Evolutionary conservation across 495 filamentous ascomycete species (phyloP).

Genomic region (Lindgomyces ingoldianus): DNA sequence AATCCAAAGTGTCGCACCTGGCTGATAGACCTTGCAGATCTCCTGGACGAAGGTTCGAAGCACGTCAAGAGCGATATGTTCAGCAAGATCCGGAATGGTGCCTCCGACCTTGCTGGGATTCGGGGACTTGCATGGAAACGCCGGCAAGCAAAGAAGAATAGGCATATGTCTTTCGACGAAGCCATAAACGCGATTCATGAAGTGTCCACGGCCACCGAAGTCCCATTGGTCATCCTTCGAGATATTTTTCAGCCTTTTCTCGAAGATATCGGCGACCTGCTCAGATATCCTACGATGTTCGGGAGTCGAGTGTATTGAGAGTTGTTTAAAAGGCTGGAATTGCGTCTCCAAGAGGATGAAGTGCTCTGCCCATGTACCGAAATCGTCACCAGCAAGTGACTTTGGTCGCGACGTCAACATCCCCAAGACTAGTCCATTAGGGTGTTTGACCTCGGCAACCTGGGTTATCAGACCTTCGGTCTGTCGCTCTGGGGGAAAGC

Average conservation of each 20-base stretch:
- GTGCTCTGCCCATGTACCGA: slow-evolving; percentile 4
- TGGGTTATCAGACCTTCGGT: slow-evolving; percentile 2
- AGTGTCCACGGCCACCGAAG: background rate
- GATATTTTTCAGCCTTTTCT: slow-evolving; percentile 6
- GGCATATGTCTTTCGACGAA: slow-evolving; percentile 13
- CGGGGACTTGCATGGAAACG: slow-evolving; percentile 54
- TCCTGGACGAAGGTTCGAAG: slow-evolving; percentile 48
- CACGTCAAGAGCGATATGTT: slow-evolving; percentile 49
- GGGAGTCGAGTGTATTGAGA: background rate
- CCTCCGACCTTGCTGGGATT: slow-evolving; percentile 52
- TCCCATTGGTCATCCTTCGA: slow-evolving; percentile 11
- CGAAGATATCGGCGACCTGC: background rate
- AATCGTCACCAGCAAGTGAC: slow-evolving; percentile 1
- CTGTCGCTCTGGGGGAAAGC: background rate
- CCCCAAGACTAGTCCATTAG: background rate
- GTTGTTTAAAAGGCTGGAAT: background rate
- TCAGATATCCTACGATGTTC: slow-evolving; percentile 1
- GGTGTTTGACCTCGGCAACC: background rate
- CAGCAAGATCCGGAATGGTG: slow-evolving; percentile 49
- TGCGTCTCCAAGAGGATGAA: slow-evolving; percentile 11
- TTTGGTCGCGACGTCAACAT: slow-evolving; percentile 9
- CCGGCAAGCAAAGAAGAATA: slow-evolving; percentile 48
- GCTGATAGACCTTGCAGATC: slow-evolving; percentile 49
- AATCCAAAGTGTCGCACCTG: slow-evolving; percentile 50
- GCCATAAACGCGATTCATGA: background rate